These are phyloP conservation scores for Xylariaceae sp. DNA, from an alignment of 2,329 filamentous ascomycete genomes.

Conservation along the genomic window DNA sequence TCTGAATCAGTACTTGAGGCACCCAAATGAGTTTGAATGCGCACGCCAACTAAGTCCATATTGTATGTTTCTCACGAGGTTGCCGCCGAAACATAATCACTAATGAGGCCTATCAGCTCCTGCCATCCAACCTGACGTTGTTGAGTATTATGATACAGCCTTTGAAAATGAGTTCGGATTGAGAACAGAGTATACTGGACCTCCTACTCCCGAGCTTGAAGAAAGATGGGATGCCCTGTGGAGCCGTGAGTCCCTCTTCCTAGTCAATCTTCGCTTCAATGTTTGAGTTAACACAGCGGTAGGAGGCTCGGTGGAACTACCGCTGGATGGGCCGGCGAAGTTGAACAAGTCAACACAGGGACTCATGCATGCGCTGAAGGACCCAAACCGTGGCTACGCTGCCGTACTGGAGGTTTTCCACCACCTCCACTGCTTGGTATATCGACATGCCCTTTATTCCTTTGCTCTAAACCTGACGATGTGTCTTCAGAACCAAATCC, in stretches of 20 bases:
- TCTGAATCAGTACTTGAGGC: slow-evolving; percentile 2
- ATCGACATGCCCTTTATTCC: background rate
- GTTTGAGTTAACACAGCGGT: background rate
- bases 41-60: slow-evolving; percentile 4
- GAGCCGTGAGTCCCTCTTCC: background rate
- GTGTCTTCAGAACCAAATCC: slow-evolving; percentile 11
- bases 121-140: slow-evolving; percentile 1
- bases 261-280: background rate
- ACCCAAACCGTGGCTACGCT: too few species aligned
- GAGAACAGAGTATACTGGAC: background rate
- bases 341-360: too few species aligned
- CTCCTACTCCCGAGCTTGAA: too few species aligned
- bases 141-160: slow-evolving; percentile 14
- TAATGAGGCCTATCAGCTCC: slow-evolving; percentile 3
- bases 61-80: slow-evolving; percentile 3
- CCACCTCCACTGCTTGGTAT: too few species aligned
- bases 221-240: too few species aligned
- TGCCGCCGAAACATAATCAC: background rate
- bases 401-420: too few species aligned
- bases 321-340: background rate
- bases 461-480: background rate
- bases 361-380: too few species aligned
- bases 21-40: slow-evolving; percentile 3
- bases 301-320: slow-evolving; percentile 8
- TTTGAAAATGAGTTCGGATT: slow-evolving; percentile 18